Evolutionary conservation across 2,329 filamentous ascomycete species (phyloP), one percentile per base, ranked within the genome.

Genomic region (Botrytis aclada): DNA sequence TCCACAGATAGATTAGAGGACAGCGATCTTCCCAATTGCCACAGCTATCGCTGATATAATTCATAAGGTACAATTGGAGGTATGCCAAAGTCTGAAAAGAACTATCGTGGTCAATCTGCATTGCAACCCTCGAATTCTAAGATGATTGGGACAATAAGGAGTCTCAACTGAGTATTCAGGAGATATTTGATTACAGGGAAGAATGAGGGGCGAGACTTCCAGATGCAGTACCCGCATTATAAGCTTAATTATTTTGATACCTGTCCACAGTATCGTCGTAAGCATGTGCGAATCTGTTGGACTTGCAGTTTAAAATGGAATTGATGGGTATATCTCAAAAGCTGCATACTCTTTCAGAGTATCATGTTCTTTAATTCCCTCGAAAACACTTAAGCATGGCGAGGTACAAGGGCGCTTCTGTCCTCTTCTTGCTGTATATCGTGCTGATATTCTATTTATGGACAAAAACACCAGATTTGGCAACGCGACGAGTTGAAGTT

Each of bases 391-490:
- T 20, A 4, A 54, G 22, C 20, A 67, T 67, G 47, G 65, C 65
- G 18, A 67, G 34, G 18, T 67, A 67, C 47, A 56, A 67, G 12
- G 47, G 47, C 25, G 47, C 37, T 12, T 67, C 65, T 32, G n/a
- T 16, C 18, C 12, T 67, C 18, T 67, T 67, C 37, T 1, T 67
- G 10, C 45, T 67, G 6, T 67, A 41, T 12, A 18, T 67, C 25
- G 18, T 41, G 29, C 65, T 67, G 34, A 16, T 67, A 37, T 41
- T 67, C n/a, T 67, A 67, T 41, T 8, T 67, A 32, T 56, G 65
- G 65, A 41, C 34, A 22, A 37, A 70, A 18, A 61, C 25, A 29
- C 58, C 58, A 32, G 34, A 63, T 12, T 37, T 56, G 10, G 32
- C 8, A 41, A 56, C 25, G 4, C n/a, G 18, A 22, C 9, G n/a